Evolutionary conservation across 2,329 filamentous ascomycete species (phyloP).

Genomic region (Pseudocercospora vitis): DNA sequence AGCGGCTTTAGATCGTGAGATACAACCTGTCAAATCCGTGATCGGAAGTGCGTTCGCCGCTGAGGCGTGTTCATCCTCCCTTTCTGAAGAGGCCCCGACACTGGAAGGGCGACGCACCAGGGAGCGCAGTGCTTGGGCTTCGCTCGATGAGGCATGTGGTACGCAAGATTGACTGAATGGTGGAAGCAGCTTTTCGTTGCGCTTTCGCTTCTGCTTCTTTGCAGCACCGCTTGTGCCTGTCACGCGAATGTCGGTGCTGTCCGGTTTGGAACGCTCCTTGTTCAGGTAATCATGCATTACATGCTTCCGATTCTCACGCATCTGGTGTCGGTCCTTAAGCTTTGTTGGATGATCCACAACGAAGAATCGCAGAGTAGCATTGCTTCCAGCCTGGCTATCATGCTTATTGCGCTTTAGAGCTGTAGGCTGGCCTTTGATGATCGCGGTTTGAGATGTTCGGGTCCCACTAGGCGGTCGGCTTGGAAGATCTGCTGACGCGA

Average conservation of each 20-base stretch:
- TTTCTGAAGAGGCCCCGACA: not conserved
- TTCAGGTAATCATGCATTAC: slow-evolving; percentile 38
- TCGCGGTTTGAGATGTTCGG: not conserved
- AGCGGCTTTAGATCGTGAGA: not conserved
- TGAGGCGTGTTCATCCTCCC: not conserved
- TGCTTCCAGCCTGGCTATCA: not conserved
- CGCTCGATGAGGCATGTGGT: no score
- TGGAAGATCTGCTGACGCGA: no score
- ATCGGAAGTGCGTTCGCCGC: no score
- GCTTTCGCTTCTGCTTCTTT: slow-evolving; percentile 24
- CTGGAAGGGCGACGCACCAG: no score
- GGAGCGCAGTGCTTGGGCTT: no score
- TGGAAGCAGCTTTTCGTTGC: slow-evolving; percentile 1
- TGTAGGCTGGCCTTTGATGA: not conserved
- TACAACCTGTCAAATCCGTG: no score
- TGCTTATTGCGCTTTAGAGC: not conserved
- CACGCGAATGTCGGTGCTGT: slow-evolving; percentile 29
- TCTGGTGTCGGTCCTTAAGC: slow-evolving; percentile 31
- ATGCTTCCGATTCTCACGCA: slow-evolving; percentile 34
- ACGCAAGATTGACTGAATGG: no score
- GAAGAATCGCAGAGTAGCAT: slow-evolving; percentile 27
- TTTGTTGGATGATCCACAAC: slow-evolving; percentile 32
- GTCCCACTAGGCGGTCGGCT: no score
- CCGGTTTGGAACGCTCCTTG: slow-evolving; percentile 33
- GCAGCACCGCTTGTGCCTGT: slow-evolving; percentile 7